A percentile compares a stretch with the other conserved stretches of the same genome.
phyloP scores from a whole-genome alignment of 257 asterid species.

The Nicotiana obtusifolia region DNA sequence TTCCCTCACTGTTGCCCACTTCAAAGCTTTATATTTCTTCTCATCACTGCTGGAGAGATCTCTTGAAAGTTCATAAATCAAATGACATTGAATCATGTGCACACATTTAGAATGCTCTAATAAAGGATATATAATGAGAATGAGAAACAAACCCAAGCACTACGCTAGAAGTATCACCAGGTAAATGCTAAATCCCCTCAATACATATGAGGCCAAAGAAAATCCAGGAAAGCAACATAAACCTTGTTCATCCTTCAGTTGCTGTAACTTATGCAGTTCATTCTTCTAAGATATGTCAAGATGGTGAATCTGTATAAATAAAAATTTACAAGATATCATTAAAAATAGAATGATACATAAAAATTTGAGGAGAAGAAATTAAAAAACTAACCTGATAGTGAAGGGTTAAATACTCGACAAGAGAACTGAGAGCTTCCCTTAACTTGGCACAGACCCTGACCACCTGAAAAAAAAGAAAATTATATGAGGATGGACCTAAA shows the following conservation, averaged over 20 bases:
- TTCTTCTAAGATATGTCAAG: no score
- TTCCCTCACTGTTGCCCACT: conserved; percentile 98
- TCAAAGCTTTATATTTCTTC: conserved; percentile 86
- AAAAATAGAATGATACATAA: background rate
- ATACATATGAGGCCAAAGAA: no score
- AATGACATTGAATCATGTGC: background rate
- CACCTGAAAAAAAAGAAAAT: conserved; percentile 40
- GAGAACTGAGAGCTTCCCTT: conserved; percentile 98
- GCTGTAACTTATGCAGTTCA: no score
- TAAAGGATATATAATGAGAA: background rate
- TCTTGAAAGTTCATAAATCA: conserved; percentile 40
- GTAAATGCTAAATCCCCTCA: no score
- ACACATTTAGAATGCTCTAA: background rate
- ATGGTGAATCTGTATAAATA: no score
- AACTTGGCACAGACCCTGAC: conserved; percentile 96
- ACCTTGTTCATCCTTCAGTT: no score
- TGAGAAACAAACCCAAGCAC: background rate
- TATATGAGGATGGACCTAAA: background rate
- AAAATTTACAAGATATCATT: no score
- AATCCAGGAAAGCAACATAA: no score
- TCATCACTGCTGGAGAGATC: conserved; percentile 97
- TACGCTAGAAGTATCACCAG: no score
- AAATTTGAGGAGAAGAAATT: background rate
- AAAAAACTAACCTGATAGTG: conserved; percentile 73
- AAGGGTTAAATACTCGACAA: conserved; percentile 91